Evolutionary conservation across 176 grass and related monocot species (phyloP).

Genomic region (Tillandsia fasciculata): DNA sequence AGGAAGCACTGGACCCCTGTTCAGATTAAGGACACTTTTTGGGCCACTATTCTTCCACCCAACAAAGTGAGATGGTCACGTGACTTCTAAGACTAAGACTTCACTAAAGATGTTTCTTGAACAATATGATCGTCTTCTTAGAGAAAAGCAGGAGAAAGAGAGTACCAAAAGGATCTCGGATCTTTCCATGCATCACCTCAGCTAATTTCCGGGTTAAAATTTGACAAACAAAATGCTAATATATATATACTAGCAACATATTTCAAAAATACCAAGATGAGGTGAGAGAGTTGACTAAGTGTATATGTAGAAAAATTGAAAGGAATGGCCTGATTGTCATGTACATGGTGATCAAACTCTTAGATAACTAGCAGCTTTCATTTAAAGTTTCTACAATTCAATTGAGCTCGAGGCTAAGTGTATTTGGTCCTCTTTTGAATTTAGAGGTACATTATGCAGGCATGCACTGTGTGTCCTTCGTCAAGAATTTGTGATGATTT

Average conservation of each 20-base stretch:
- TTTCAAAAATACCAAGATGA: constrained; percentile 5
- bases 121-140: background rate
- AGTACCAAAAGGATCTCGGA: background rate
- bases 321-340: background rate
- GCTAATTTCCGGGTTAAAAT: background rate
- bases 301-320: constrained; percentile 6
- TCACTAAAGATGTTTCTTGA: background rate
- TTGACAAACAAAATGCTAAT: constrained; percentile 11
- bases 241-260: constrained; percentile 3
- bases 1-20: no score
- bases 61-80: background rate
- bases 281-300: background rate
- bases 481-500: constrained; percentile 3
- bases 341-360: background rate
- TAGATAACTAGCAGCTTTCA: background rate
- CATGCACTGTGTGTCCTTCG: background rate
- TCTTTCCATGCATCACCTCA: constrained; percentile 1
- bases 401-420: background rate
- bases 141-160: background rate
- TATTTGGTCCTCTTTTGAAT: constrained; percentile 1
- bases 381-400: constrained; percentile 1
- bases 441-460: constrained; percentile 9
- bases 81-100: background rate
- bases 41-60: background rate
- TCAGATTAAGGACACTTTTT: constrained; percentile 2